phyloP scores from a whole-genome alignment of 163 green algal species.

The Prototheca wickerhamii region DNA sequence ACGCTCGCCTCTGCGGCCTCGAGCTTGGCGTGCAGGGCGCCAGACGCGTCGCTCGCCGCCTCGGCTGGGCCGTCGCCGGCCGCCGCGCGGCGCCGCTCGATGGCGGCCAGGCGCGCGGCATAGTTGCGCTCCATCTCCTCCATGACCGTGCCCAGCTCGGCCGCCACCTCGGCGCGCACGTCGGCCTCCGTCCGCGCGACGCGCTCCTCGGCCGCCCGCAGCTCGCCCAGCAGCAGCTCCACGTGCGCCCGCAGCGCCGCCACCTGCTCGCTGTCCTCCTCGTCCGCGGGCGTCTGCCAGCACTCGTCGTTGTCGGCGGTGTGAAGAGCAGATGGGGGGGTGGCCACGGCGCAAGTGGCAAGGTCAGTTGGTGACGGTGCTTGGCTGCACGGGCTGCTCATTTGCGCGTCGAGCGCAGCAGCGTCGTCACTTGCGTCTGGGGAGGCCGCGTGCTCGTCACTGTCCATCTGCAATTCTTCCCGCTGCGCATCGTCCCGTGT shows the following conservation, averaged over 20 bases:
- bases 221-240: slow-evolving; percentile 31
- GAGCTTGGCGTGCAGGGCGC: too few species aligned
- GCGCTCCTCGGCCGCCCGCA: slow-evolving; percentile 31
- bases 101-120: neutral
- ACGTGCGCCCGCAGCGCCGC: slow-evolving; percentile 26
- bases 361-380: too few species aligned
- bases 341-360: too few species aligned
- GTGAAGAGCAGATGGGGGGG: too few species aligned
- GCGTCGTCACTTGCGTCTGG: too few species aligned
- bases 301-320: neutral
- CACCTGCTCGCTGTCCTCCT: slow-evolving; percentile 16
- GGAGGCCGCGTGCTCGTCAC: too few species aligned
- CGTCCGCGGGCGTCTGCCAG: neutral
- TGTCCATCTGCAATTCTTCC: too few species aligned
- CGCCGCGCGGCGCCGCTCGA: neutral
- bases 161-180: slow-evolving; percentile 41
- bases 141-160: slow-evolving; percentile 42
- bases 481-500: too few species aligned
- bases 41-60: too few species aligned
- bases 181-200: slow-evolving; percentile 37
- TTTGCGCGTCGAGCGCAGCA: too few species aligned
- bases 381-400: too few species aligned
- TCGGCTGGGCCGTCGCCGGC: slow-evolving; percentile 1
- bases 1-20: too few species aligned
- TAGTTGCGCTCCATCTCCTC: slow-evolving; percentile 17